Percentiles rank a stretch among this genome's conserved stretches.
These are phyloP conservation scores for Peltaster fructicola DNA, from an alignment of 2,329 filamentous ascomycete genomes.

Conservation along the genomic window DNA sequence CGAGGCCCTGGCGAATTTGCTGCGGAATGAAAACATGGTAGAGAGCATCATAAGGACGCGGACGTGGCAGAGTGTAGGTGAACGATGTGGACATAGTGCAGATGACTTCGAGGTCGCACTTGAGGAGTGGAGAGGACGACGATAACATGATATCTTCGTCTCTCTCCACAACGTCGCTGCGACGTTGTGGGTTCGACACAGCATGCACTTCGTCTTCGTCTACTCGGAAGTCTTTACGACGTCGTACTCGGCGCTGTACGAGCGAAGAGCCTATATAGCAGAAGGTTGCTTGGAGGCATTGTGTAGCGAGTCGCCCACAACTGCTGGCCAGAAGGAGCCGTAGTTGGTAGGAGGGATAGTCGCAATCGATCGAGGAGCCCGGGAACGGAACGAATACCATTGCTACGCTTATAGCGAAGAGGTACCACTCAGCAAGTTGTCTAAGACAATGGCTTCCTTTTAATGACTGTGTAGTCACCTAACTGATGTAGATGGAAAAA, in stretches of 20 bases:
- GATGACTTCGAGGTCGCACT: conserved; percentile 47
- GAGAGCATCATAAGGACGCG: conserved; percentile 64
- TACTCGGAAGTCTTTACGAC: too few relatives aligned
- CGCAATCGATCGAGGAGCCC: conserved; percentile 1
- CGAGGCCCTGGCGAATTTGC: conserved; percentile 54
- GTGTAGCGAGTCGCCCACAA: conserved; percentile 1
- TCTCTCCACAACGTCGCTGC: conserved; percentile 1
- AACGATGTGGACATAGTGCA: conserved; percentile 48
- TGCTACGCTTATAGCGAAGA: neutral
- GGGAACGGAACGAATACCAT: conserved; percentile 1
- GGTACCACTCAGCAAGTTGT: conserved; percentile 1
- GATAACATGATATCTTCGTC: conserved; percentile 1
- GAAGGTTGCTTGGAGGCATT: neutral
- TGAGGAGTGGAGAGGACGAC: conserved; percentile 37
- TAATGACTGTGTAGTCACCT: too few relatives aligned
- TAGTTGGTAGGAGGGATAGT: conserved; percentile 1
- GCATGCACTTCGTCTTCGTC: too few relatives aligned
- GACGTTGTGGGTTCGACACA: too few relatives aligned
- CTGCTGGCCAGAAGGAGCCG: neutral
- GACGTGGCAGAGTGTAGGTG: conserved; percentile 63
- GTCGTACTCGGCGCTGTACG: too few relatives aligned
- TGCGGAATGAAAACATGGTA: conserved; percentile 59
- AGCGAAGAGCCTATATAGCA: neutral
- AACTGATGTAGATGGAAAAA: too few relatives aligned
- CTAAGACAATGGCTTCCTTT: too few relatives aligned